These are phyloP conservation scores for Phylloporus sp. DNA, from an alignment of 768 basidiomycete species.

Conservation along the genomic window DNA sequence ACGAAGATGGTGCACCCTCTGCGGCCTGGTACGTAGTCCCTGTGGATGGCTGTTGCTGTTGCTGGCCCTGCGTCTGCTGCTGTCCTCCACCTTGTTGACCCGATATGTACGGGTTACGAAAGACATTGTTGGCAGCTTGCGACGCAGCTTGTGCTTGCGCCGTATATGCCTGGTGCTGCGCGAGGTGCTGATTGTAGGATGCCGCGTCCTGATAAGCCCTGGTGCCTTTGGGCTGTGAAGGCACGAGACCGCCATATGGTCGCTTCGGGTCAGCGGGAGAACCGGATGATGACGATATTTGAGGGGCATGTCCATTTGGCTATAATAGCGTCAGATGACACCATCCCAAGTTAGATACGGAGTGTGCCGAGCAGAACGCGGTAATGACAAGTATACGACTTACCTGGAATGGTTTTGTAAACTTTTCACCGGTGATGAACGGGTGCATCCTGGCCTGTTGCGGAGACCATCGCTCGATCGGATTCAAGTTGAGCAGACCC, in stretches of 20 bases:
- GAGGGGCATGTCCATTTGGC: conserved; percentile 48
- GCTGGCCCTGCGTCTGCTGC: conserved; percentile 23
- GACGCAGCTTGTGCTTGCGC: conserved; percentile 77
- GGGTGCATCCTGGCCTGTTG: conserved; percentile 95
- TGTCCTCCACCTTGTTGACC: conserved; percentile 39
- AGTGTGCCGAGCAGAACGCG: neutral
- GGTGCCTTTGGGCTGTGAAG: conserved; percentile 82
- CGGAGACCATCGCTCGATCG: conserved; percentile 94
- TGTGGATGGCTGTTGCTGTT: conserved; percentile 2
- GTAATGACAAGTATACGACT: conserved; percentile 24
- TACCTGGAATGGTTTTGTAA: conserved; percentile 80
- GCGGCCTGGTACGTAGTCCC: conserved; percentile 21
- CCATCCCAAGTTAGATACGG: conserved; percentile 2
- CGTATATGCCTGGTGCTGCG: conserved; percentile 90
- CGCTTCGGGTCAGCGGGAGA: conserved; percentile 65
- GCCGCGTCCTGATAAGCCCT: conserved; percentile 90
- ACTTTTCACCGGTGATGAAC: conserved; percentile 98
- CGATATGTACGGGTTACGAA: conserved; percentile 79
- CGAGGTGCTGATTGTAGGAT: conserved; percentile 89
- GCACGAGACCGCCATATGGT: conserved; percentile 90
- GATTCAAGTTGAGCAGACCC: conserved; percentile 91
- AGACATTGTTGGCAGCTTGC: conserved; percentile 64
- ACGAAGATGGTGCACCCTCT: conserved; percentile 15
- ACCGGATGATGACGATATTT: conserved; percentile 30
- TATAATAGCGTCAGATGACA: conserved; percentile 21